Conservation (phyloP, 345 rosid genomes). For the Punica granatum region DNA sequence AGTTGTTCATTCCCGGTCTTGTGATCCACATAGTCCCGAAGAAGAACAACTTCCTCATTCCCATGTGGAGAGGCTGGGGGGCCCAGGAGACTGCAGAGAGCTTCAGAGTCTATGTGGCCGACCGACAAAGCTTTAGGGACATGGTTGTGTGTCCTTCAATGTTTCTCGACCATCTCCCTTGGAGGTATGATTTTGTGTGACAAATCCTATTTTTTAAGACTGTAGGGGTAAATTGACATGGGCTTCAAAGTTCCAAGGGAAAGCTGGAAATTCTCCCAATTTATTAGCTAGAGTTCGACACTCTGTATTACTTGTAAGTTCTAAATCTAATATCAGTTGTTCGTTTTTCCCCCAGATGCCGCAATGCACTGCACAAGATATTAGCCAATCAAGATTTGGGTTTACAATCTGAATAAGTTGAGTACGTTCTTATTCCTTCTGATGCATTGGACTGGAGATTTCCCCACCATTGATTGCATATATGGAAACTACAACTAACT, state of each 20-base stretch:
- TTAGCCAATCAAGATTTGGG: slow-evolving; percentile 38
- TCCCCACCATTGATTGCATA: background rate
- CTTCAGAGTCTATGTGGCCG: slow-evolving; percentile 58
- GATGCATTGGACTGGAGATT: background rate
- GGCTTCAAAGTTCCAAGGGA: too few relatives aligned
- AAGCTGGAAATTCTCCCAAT: background rate
- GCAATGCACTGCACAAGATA: slow-evolving; percentile 51
- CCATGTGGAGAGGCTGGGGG: slow-evolving; percentile 58
- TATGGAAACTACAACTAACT: background rate
- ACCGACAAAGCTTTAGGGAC: slow-evolving; percentile 63
- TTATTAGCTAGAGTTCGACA: background rate
- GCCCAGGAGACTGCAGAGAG: slow-evolving; percentile 19
- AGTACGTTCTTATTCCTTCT: background rate
- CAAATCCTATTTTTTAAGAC: background rate
- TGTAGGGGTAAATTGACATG: background rate
- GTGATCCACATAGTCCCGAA: slow-evolving; percentile 65
- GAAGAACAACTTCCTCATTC: slow-evolving; percentile 20
- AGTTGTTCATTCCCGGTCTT: slow-evolving; percentile 75
- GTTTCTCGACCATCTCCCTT: slow-evolving; percentile 95
- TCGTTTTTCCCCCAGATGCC: slow-evolving; percentile 40
- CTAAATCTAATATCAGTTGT: too few relatives aligned
- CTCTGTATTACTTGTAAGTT: background rate
- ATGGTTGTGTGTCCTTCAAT: slow-evolving; percentile 71
- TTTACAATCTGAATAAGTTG: background rate
- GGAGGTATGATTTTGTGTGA: slow-evolving; percentile 47